Percentiles rank a stretch among this genome's conserved stretches.
Evolutionary conservation across 495 filamentous ascomycete genomes (phyloP).

Genomic region (Aspergillus coremiiformis): DNA sequence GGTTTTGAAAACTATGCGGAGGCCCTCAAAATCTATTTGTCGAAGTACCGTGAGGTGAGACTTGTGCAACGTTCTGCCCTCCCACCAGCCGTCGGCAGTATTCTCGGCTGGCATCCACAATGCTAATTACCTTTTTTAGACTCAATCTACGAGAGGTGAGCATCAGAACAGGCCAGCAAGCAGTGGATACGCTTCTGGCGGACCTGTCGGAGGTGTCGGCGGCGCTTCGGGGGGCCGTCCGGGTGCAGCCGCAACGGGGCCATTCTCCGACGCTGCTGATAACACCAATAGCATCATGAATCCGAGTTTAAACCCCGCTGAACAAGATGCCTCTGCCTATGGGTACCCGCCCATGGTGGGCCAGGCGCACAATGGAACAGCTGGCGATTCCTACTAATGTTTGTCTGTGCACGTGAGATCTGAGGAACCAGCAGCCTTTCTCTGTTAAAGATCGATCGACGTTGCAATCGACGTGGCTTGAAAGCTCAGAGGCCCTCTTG

Average conservation of each 20-base stretch:
- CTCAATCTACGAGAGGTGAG: slow-evolving; percentile 70
- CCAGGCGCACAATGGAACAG: slow-evolving; percentile 62
- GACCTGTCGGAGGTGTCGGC: slow-evolving; percentile 37
- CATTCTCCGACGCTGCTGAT: slow-evolving; percentile 51
- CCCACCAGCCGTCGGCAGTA: neutral
- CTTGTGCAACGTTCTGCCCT: slow-evolving; percentile 21
- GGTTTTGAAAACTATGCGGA: slow-evolving; percentile 99
- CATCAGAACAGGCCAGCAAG: slow-evolving; percentile 63
- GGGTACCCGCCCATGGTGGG: slow-evolving; percentile 57
- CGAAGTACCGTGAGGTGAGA: slow-evolving; percentile 96
- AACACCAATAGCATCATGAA: slow-evolving; percentile 53
- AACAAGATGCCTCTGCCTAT: slow-evolving; percentile 49
- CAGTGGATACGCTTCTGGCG: slow-evolving; percentile 56
- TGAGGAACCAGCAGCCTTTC: neutral
- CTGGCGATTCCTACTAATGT: slow-evolving; percentile 44
- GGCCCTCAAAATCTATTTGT: slow-evolving; percentile 94
- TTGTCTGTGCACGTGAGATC: neutral
- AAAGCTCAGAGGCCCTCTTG: neutral
- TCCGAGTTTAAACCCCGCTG: slow-evolving; percentile 52
- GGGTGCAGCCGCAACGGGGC: slow-evolving; percentile 23
- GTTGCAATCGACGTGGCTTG: neutral
- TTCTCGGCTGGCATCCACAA: neutral
- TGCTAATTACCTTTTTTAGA: slow-evolving; percentile 40
- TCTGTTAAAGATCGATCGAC: neutral
- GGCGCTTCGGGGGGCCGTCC: slow-evolving; percentile 42